Evolutionary conservation across 225 moss, liverwort and hornwort species (phyloP), one percentile per base, ranked within the genome.

Genomic region (Polytrichum formosum): DNA sequence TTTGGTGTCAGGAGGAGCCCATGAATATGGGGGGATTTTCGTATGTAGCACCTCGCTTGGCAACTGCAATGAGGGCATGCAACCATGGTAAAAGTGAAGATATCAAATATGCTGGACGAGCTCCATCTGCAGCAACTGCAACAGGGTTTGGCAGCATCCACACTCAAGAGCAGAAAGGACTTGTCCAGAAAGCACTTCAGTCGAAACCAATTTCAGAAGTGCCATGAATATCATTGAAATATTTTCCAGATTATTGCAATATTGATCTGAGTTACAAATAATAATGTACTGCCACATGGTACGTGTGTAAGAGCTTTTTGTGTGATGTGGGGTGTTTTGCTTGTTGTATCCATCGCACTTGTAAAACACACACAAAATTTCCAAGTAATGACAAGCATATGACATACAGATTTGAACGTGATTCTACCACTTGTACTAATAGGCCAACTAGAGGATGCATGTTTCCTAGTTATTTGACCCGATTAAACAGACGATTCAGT

Each of bases 1-100:
- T 84, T 54, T 96, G 96, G 93, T 92, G 93, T 68, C 96, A 96
- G 76, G 96, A 96, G 67, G 93, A 96, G 72, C 96, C 96, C 6
- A 91, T 91, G 91, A 93, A 96, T 23, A 96, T 96, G 96, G 93
- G 96, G 59, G 81, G 77, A 1, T 96, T 79, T 77, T 65, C 71
- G 2, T 96, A 83, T 72, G 82, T 86, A 21, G 76, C 76, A 26
- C 90, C 84, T 71, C 88, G 93, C 30, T 31, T 96, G 53, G 93
- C 85, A 28, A 82, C 79, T 55, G 81, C 90, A 18, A 80, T 96
- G 66, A 77, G 55, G 59, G 26, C 69, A 5, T 58, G 69, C 9
- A 73, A 72, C 62, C 81, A 87, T 61, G 91, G 95, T 13, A 76
- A 77, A 29, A 76, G 79, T 61, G 90, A 93, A 27, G 85, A 96